A percentile compares a stretch with the other conserved stretches of the same genome.
Conservation (phyloP, 495 filamentous ascomycete genomes). For the Hypoxylon lienhwacheense region DNA sequence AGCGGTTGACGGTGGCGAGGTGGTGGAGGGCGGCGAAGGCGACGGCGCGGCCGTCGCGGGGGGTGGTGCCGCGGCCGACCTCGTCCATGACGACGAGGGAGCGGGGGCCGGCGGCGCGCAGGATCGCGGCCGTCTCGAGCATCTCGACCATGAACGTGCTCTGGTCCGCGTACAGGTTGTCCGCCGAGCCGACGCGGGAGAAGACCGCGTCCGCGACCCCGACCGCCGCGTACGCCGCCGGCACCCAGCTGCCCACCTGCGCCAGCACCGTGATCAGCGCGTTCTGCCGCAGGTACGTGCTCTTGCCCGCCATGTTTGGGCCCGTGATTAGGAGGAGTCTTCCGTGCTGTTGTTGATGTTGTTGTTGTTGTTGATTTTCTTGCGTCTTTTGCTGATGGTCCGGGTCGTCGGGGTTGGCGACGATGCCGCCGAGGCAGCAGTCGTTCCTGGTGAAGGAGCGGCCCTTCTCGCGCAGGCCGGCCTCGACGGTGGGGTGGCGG, state of each 20-base stretch:
- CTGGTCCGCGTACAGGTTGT: constrained; percentile 88
- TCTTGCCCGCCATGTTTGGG: constrained; percentile 99
- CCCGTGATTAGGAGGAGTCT: constrained; percentile 88
- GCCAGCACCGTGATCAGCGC: constrained; percentile 91
- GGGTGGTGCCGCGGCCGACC: constrained; percentile 90
- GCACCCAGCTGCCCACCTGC: constrained; percentile 89
- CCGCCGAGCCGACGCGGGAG: constrained; percentile 87
- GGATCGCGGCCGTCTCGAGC: constrained; percentile 73
- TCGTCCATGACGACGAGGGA: constrained; percentile 99
- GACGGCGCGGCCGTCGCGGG: constrained; percentile 85
- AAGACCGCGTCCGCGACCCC: constrained; percentile 92
- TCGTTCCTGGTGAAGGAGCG: constrained; percentile 85
- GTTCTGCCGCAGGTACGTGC: constrained; percentile 92
- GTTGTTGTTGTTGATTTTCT: not conserved
- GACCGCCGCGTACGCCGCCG: constrained; percentile 79
- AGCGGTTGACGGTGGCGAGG: constrained; percentile 71
- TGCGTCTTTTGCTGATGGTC: not conserved
- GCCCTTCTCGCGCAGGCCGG: constrained; percentile 75
- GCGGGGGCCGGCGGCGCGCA: constrained; percentile 63
- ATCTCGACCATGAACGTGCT: constrained; percentile 95
- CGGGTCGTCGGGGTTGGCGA: not conserved
- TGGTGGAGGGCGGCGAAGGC: constrained; percentile 87
- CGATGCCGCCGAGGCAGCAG: constrained; percentile 65
- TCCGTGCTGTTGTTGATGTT: constrained; percentile 48
- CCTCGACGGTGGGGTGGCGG: constrained; percentile 86